These are phyloP conservation scores for Hypoxylon sp. DNA, from an alignment of 2,329 filamentous ascomycete genomes.

Conservation along the genomic window DNA sequence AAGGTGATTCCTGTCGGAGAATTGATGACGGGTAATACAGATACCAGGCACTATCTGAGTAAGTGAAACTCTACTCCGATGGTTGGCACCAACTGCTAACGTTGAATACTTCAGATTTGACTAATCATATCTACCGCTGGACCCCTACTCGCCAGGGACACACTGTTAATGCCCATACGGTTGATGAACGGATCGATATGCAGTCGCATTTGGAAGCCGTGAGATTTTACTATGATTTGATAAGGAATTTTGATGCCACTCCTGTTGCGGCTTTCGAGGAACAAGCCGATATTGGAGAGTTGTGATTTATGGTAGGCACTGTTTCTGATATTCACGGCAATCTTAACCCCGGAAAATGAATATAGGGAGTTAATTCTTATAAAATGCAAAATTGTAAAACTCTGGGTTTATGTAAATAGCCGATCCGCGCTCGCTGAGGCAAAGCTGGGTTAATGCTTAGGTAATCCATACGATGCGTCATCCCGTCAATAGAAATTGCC, in stretches of 20 bases:
- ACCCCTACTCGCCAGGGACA: constrained; percentile 55
- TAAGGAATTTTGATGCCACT: constrained; percentile 57
- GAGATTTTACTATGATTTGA: constrained; percentile 58
- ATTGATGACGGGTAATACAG: constrained; percentile 58
- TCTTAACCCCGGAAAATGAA: neutral
- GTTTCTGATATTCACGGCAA: neutral
- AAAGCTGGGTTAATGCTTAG: neutral
- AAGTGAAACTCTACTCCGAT: constrained; percentile 33
- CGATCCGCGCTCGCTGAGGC: neutral
- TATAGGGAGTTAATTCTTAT: neutral
- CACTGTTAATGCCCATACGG: constrained; percentile 55
- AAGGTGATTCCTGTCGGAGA: constrained; percentile 57
- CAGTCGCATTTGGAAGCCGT: constrained; percentile 57
- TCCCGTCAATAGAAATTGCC: constrained; percentile 23
- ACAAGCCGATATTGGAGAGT: constrained; percentile 37
- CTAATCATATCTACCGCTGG: constrained; percentile 59
- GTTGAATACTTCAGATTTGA: constrained; percentile 50
- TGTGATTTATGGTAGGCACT: constrained; percentile 30
- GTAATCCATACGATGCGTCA: neutral
- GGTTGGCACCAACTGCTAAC: constrained; percentile 7
- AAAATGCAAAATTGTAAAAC: neutral
- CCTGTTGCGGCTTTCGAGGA: constrained; percentile 36
- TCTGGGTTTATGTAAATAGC: neutral
- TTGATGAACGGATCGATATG: constrained; percentile 59
- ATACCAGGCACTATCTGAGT: constrained; percentile 57